Evolutionary conservation across 495 filamentous ascomycete species (phyloP).

Genomic region (Xanthoparmelia taractica): DNA sequence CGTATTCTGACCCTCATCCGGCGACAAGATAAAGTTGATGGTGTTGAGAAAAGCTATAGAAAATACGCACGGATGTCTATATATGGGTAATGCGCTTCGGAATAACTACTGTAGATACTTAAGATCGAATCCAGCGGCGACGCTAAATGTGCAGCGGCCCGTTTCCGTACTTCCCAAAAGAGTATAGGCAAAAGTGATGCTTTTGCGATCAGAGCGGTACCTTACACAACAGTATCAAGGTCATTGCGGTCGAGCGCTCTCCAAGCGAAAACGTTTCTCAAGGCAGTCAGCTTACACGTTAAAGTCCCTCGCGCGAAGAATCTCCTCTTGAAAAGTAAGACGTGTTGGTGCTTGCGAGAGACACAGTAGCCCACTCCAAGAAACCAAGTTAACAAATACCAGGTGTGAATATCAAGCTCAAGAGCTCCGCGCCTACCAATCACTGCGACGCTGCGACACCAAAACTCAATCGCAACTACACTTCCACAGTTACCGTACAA

Average conservation of each 20-base stretch:
- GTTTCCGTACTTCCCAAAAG: neutral
- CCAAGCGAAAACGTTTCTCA: neutral
- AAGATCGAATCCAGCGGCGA: too few species aligned
- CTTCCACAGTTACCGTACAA: neutral
- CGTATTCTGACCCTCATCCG: constrained; percentile 56
- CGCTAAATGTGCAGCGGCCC: neutral
- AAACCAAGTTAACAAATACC: neutral
- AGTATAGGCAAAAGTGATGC: neutral
- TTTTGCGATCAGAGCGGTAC: too few species aligned
- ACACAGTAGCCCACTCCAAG: neutral
- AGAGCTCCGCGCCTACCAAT: neutral
- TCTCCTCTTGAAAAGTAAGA: neutral
- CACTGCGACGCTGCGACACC: neutral
- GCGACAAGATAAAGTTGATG: neutral
- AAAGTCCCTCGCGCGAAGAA: neutral
- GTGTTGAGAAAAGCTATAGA: neutral
- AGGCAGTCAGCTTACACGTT: neutral
- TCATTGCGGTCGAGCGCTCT: too few species aligned
- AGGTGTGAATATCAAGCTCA: neutral
- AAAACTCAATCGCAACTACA: neutral
- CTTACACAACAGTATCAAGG: too few species aligned
- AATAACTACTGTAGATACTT: neutral
- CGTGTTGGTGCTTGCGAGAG: neutral
- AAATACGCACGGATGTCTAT: neutral
- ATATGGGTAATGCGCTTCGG: neutral